These are phyloP conservation scores for Lichtheimia corymbifera DNA, from an alignment of 371 early-diverging fungal species.

Conservation along the genomic window DNA sequence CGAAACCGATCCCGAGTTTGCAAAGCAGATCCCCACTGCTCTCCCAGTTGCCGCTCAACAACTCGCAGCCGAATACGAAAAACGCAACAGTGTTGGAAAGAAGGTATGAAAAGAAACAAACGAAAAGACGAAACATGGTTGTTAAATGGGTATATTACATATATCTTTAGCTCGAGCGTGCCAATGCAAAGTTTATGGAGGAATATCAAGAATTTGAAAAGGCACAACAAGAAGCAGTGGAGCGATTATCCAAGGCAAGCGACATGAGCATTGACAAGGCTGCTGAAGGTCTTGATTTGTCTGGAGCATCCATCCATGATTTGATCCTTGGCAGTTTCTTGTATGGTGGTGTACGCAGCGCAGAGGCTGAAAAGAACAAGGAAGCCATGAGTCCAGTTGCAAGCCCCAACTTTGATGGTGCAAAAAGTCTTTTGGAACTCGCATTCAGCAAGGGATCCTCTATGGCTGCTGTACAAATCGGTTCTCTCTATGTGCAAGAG, in stretches of 20 bases:
- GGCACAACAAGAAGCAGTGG: constrained; percentile 58
- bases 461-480: constrained; percentile 65
- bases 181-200: constrained; percentile 39
- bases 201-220: constrained; percentile 53
- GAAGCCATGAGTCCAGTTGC: constrained; percentile 54
- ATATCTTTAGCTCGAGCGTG: constrained; percentile 45
- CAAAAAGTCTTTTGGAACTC: constrained; percentile 52
- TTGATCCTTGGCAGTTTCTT: constrained; percentile 54
- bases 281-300: constrained; percentile 39
- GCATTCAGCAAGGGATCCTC: constrained; percentile 56
- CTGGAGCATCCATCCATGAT: constrained; percentile 42
- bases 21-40: constrained; percentile 56
- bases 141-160: no score
- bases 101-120: constrained; percentile 34
- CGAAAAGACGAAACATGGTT: neutral
- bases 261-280: constrained; percentile 61
- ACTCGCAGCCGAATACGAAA: constrained; percentile 52
- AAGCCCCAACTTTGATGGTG: constrained; percentile 59
- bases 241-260: constrained; percentile 36
- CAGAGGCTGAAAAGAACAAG: constrained; percentile 38
- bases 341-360: constrained; percentile 57
- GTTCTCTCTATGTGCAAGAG: constrained; percentile 59
- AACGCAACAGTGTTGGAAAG: constrained; percentile 56
- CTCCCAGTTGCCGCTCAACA: constrained; percentile 60
- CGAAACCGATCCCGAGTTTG: constrained; percentile 61